Conservation (phyloP, 805 yeast species). For the Pichia nanzhaoensis region DNA sequence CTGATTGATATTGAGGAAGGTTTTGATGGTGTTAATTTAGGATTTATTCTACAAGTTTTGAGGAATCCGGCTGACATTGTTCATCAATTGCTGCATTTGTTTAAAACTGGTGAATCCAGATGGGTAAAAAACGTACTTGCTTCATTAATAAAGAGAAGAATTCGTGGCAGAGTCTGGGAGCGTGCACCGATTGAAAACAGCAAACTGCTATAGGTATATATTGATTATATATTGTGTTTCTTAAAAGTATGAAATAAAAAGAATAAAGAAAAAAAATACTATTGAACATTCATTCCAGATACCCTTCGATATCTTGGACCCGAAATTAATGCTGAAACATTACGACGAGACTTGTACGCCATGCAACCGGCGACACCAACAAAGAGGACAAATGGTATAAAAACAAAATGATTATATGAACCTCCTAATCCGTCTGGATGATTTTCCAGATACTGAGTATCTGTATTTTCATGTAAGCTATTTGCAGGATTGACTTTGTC, state of each 20-base stretch:
- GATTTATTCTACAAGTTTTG: background rate
- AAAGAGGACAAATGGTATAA: constrained; percentile 15
- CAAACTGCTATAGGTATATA: no score
- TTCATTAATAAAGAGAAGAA: background rate
- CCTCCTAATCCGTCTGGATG: constrained; percentile 8
- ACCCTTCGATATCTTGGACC: constrained; percentile 29
- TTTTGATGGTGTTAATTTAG: constrained; percentile 35
- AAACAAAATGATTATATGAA: constrained; percentile 11
- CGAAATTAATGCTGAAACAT: constrained; percentile 17
- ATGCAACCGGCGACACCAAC: constrained; percentile 10
- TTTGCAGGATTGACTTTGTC: background rate
- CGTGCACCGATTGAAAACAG: background rate
- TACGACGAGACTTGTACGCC: constrained; percentile 16
- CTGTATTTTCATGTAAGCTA: background rate
- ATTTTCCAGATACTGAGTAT: background rate
- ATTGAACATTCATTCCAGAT: constrained; percentile 8
- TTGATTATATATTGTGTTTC: no score
- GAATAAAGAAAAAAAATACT: background rate
- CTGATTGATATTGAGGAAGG: constrained; percentile 34
- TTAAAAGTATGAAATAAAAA: background rate
- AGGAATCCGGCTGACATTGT: constrained; percentile 11
- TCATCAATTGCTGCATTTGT: background rate
- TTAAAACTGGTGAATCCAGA: constrained; percentile 13
- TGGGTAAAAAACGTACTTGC: constrained; percentile 7
- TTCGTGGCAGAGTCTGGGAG: constrained; percentile 7